Conservation (phyloP, 805 yeast genomes). For the Metschnikowia continentalis region DNA sequence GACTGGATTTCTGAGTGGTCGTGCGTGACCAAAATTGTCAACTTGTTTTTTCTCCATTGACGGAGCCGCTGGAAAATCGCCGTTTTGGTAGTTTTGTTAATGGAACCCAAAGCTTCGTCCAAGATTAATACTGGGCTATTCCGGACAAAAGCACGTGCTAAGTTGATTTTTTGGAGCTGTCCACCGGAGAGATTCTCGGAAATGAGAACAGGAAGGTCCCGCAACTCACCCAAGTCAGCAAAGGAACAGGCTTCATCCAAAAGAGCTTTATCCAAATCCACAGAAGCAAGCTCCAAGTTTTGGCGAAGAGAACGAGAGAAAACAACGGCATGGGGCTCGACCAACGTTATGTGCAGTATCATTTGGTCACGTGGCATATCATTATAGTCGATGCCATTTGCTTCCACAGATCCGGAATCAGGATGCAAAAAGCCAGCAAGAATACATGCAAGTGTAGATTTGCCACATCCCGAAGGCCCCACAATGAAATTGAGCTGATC, state of each 20-base stretch:
- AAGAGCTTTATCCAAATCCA: conserved; percentile 14
- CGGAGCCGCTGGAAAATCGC: conserved; percentile 48
- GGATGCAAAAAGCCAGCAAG: conserved; percentile 56
- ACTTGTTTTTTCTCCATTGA: conserved; percentile 58
- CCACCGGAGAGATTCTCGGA: conserved; percentile 72
- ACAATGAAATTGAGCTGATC: conserved; percentile 57
- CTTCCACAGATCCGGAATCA: conserved; percentile 49
- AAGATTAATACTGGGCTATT: conserved; percentile 72
- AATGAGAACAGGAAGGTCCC: conserved; percentile 36
- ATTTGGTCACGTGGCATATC: conserved; percentile 49
- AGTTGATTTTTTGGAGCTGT: conserved; percentile 75
- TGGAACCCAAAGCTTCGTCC: conserved; percentile 84
- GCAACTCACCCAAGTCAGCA: conserved; percentile 48
- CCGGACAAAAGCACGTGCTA: conserved; percentile 77
- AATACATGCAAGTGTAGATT: conserved; percentile 72
- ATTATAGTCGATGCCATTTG: conserved; percentile 51
- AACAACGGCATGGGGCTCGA: conserved; percentile 66
- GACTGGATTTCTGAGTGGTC: conserved; percentile 54
- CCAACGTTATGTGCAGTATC: conserved; percentile 58
- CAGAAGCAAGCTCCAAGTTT: conserved; percentile 12
- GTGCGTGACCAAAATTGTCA: conserved; percentile 83
- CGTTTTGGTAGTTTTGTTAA: conserved; percentile 53
- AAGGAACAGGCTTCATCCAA: conserved; percentile 44
- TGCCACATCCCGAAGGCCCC: conserved; percentile 92
- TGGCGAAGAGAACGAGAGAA: conserved; percentile 34